Percentiles rank a stretch among this genome's conserved stretches.
These are phyloP conservation scores for Breynia disticha DNA, from an alignment of 441 rosid genomes.

Conservation along the genomic window DNA sequence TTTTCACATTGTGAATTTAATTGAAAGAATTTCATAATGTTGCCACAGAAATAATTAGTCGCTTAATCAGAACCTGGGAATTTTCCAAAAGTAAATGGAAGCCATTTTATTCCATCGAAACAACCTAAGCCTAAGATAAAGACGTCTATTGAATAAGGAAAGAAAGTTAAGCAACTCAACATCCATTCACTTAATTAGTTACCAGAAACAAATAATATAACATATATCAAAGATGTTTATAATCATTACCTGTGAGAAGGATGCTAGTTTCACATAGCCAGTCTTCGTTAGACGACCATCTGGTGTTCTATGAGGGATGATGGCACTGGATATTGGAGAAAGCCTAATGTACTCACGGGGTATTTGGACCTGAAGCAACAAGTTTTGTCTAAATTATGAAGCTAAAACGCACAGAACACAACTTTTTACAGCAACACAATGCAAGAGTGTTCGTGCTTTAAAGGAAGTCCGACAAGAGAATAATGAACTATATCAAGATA, in stretches of 20 bases:
- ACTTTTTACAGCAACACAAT: background rate
- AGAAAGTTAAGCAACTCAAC: too few species aligned
- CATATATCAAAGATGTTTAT: background rate
- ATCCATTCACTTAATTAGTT: too few species aligned
- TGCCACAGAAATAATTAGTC: background rate
- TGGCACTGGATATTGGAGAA: constrained; percentile 67
- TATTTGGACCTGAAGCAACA: constrained; percentile 46
- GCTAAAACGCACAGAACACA: background rate
- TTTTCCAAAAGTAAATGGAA: too few species aligned
- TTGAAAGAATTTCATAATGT: background rate
- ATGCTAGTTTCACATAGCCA: constrained; percentile 67
- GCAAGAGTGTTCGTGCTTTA: background rate
- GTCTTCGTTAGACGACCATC: constrained; percentile 58
- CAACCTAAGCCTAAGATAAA: too few species aligned
- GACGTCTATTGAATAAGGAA: too few species aligned
- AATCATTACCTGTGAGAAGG: constrained; percentile 65
- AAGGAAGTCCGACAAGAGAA: background rate
- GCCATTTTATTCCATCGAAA: too few species aligned
- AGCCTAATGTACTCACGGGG: constrained; percentile 69
- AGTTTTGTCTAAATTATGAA: background rate
- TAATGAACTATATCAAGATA: background rate
- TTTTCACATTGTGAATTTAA: too few species aligned
- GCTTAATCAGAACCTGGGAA: background rate
- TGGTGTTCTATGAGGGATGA: constrained; percentile 66
- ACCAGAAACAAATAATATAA: background rate